These are phyloP conservation scores for Pisolithus orientalis DNA, from an alignment of 768 basidiomycete genomes.

Conservation along the genomic window DNA sequence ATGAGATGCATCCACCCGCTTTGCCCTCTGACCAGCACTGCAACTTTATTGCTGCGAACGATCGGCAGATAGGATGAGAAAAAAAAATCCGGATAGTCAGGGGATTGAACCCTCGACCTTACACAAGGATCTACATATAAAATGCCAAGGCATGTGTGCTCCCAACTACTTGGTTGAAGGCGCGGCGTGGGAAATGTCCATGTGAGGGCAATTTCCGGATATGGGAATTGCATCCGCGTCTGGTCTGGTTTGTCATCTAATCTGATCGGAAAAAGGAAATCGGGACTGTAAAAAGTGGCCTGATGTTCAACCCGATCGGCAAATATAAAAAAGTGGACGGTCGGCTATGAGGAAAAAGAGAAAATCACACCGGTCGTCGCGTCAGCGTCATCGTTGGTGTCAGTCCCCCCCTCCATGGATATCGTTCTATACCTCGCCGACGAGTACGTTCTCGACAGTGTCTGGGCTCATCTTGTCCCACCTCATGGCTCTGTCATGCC, in stretches of 20 bases:
- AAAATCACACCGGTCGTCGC: no score
- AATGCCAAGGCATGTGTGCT: conserved; percentile 26
- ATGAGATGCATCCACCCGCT: no score
- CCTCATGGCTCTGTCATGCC: conserved; percentile 38
- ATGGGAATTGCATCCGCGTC: neutral
- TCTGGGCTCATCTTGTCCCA: conserved; percentile 76
- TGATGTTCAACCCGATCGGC: conserved; percentile 13
- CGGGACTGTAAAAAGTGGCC: conserved; percentile 25
- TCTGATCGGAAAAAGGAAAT: conserved; percentile 1
- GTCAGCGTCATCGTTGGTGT: neutral
- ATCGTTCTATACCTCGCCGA: conserved; percentile 64
- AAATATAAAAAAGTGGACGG: conserved; percentile 1
- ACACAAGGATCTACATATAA: conserved; percentile 11
- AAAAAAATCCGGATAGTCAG: conserved; percentile 21
- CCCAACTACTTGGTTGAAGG: conserved; percentile 16
- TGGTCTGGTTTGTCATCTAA: conserved; percentile 2
- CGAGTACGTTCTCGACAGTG: conserved; percentile 64
- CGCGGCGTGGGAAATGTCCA: neutral
- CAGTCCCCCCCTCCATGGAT: conserved; percentile 54
- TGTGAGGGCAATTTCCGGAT: neutral
- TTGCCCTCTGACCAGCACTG: no score
- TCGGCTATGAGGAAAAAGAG: no score
- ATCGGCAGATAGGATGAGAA: neutral
- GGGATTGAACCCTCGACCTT: conserved; percentile 30
- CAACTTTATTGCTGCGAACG: neutral